phyloP scores from a whole-genome alignment of 2,329 filamentous ascomycete species.

The Xylariaceae sp. region DNA sequence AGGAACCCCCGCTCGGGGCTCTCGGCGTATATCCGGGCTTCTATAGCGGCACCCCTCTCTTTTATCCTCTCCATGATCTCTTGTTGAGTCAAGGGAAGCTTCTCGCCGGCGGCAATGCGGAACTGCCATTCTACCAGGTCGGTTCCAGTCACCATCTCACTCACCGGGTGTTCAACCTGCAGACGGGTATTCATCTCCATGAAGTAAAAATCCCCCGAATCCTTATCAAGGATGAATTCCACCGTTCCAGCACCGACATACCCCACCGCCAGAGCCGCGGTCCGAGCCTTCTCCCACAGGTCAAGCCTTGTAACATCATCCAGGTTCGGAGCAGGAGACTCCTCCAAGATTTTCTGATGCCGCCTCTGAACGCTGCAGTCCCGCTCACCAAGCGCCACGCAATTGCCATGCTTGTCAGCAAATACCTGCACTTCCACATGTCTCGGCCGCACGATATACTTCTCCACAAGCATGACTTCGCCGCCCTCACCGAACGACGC shows the following conservation, averaged over 20 bases:
- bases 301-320: constrained; percentile 55
- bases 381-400: constrained; percentile 78
- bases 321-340: constrained; percentile 73
- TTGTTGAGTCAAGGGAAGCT: constrained; percentile 52
- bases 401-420: constrained; percentile 73
- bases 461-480: constrained; percentile 79
- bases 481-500: constrained; percentile 77
- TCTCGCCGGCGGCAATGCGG: constrained; percentile 60
- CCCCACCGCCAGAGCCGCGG: constrained; percentile 68
- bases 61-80: constrained; percentile 72
- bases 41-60: constrained; percentile 78
- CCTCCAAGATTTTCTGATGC: constrained; percentile 89
- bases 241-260: constrained; percentile 89
- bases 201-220: constrained; percentile 75
- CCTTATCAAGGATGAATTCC: constrained; percentile 84
- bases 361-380: constrained; percentile 84
- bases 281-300: constrained; percentile 62
- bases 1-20: constrained; percentile 89
- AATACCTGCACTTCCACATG: constrained; percentile 92
- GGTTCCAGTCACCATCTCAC: constrained; percentile 62
- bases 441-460: constrained; percentile 71
- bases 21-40: constrained; percentile 95
- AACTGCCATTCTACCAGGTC: constrained; percentile 96
- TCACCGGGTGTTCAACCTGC: constrained; percentile 96
- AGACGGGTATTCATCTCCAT: constrained; percentile 84